phyloP scores from a whole-genome alignment of 2,329 filamentous ascomycete species.

The Mollisia scopiformis region DNA sequence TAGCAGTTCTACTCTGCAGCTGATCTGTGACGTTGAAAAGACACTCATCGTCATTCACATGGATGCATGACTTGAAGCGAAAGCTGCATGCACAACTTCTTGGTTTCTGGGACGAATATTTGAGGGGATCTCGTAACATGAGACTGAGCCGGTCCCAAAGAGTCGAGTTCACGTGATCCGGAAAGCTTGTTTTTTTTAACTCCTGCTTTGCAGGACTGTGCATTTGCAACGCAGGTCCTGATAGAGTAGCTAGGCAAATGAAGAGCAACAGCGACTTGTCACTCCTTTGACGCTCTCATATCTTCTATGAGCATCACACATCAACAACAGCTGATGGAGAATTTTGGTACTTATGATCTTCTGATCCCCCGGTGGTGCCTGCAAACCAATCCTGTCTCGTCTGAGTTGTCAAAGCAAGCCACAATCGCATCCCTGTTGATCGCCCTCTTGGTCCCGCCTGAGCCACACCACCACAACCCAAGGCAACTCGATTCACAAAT shows the following conservation, averaged over 20 bases:
- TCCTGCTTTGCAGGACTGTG: background rate
- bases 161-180: background rate
- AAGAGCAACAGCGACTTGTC: too few relatives aligned
- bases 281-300: too few relatives aligned
- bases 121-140: background rate
- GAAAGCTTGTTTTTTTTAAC: background rate
- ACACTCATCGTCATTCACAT: too few relatives aligned
- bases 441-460: background rate
- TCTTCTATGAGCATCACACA: too few relatives aligned
- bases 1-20: background rate
- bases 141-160: background rate
- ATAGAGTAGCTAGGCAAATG: too few relatives aligned
- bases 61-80: background rate
- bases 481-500: background rate
- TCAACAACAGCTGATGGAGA: background rate
- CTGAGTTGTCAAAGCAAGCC: background rate
- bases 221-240: background rate
- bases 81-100: too few relatives aligned
- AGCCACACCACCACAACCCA: constrained; percentile 6
- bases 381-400: background rate
- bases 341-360: background rate
- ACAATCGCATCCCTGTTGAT: constrained; percentile 6
- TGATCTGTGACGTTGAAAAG: background rate
- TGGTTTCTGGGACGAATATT: background rate
- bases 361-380: background rate